Evolutionary conservation across 2,329 filamentous ascomycete species (phyloP).

Genomic region (Aspergillus sojae): DNA sequence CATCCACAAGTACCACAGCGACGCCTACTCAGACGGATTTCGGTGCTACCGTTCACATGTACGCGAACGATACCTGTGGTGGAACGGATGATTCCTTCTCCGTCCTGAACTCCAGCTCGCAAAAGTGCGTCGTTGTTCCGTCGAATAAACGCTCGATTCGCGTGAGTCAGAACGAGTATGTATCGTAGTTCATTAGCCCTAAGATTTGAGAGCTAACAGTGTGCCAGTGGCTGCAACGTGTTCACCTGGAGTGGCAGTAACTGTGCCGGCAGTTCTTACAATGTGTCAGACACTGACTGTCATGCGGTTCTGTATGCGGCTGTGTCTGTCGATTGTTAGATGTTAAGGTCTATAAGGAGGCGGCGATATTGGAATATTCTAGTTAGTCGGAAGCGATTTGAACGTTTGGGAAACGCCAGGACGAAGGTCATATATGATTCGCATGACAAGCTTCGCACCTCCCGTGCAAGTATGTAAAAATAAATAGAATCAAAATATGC

Average conservation of each 20-base stretch:
- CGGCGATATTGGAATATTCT: too few species aligned
- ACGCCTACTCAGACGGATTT: background rate
- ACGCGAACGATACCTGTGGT: background rate
- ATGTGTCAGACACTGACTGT: background rate
- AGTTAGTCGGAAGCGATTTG: too few species aligned
- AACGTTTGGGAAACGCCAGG: too few species aligned
- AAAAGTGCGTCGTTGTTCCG: background rate
- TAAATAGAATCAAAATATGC: too few species aligned
- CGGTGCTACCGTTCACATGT: background rate
- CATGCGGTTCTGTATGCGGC: slow-evolving; percentile 3
- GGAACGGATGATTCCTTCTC: background rate
- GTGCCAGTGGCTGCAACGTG: slow-evolving; percentile 1
- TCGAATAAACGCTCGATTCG: background rate
- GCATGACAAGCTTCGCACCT: too few species aligned
- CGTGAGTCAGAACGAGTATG: background rate
- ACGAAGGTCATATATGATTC: too few species aligned
- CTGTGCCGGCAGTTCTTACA: background rate
- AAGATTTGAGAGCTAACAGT: background rate
- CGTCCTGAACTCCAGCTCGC: background rate
- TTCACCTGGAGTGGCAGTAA: slow-evolving; percentile 5
- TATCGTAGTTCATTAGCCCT: background rate
- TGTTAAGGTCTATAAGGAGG: too few species aligned
- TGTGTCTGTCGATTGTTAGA: slow-evolving; percentile 5
- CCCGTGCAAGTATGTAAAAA: too few species aligned
- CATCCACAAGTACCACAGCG: background rate